Evolutionary conservation across 257 asterid genomes (phyloP).

Genomic region (Solanum virginianum): DNA sequence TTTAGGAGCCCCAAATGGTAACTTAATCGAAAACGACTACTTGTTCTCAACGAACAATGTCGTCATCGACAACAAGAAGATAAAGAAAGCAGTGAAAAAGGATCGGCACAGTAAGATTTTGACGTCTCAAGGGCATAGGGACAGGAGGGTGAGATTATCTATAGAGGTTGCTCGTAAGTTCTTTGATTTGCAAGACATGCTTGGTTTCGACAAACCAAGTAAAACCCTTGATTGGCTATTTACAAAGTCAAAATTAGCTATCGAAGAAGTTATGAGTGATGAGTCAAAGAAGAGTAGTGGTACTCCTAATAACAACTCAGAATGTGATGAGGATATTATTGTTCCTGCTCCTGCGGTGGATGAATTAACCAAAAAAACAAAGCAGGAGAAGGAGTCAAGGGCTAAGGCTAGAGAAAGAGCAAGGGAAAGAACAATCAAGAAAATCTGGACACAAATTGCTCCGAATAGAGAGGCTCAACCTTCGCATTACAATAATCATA

Average conservation of each 20-base stretch:
- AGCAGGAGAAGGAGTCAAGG: slow-evolving; percentile 34
- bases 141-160: slow-evolving; percentile 77
- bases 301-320: slow-evolving; percentile 2
- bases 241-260: slow-evolving; percentile 54
- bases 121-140: slow-evolving; percentile 79
- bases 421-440: slow-evolving; percentile 73
- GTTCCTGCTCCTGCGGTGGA: background rate
- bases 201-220: slow-evolving; percentile 80
- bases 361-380: slow-evolving; percentile 3
- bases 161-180: slow-evolving; percentile 70
- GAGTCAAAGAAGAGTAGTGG: background rate
- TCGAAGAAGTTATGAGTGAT: slow-evolving; percentile 28
- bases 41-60: background rate
- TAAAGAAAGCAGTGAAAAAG: slow-evolving; percentile 14
- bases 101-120: slow-evolving; percentile 74
- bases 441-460: slow-evolving; percentile 18
- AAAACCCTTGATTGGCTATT: slow-evolving; percentile 88
- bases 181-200: slow-evolving; percentile 78
- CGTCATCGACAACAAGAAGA: background rate
- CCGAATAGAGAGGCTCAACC: background rate
- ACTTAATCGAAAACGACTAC: background rate
- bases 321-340: background rate
- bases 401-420: slow-evolving; percentile 89
- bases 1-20: slow-evolving; percentile 7
- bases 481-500: background rate